Evolutionary conservation across 177 flowering plant species (phyloP), one percentile per base, ranked within the genome.

Genomic region (Telopea speciosissima): DNA sequence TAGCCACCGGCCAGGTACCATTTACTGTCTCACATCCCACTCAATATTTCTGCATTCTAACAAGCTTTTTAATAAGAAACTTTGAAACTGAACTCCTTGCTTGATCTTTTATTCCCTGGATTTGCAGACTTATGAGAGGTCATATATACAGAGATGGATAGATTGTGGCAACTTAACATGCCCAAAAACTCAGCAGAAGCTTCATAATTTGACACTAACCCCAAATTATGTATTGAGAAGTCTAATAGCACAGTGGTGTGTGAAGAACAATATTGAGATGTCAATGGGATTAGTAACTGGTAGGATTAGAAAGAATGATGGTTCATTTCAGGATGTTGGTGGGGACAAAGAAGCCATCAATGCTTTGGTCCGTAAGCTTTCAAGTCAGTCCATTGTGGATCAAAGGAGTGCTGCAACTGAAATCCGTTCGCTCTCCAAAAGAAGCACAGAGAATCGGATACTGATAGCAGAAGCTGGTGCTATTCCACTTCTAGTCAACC

Each of bases 151-250:
- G 70, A 87, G 95, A 80, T 94, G 99, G 99, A 87, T 94, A 63
- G 97, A 94, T 73, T 81, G 88, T 72, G 97, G 97, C 44, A 87
- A 88, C 72, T 62, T 59, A 65, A 88, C 97, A 63, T 94, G 99
- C 71, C 98, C 99, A n/a, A 94, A 92, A 81, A 94, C 99, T 49
- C 97, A 85, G 78, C 97, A 88, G 75, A 87, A 79, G 79, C 97
- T 92, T 26, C 75, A 81, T 19, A 73, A 94, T 74, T 75, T 85
- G 16, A 86, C 88, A 1, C 80, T 94, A 11, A 90, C 97, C 16
- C 90, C 99, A 56, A 94, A 94, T 71, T 86, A 88, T 70, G 97
- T 87, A 11, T 64, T 94, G 73, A 85, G 93, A 80, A 94, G 95
- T 72, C 78, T 94, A 64, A 89, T 94, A 44, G 61, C 77, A 26